These are phyloP conservation scores for Talaromyces sp. DNA, from an alignment of 2,329 filamentous ascomycete species.

Conservation along the genomic window DNA sequence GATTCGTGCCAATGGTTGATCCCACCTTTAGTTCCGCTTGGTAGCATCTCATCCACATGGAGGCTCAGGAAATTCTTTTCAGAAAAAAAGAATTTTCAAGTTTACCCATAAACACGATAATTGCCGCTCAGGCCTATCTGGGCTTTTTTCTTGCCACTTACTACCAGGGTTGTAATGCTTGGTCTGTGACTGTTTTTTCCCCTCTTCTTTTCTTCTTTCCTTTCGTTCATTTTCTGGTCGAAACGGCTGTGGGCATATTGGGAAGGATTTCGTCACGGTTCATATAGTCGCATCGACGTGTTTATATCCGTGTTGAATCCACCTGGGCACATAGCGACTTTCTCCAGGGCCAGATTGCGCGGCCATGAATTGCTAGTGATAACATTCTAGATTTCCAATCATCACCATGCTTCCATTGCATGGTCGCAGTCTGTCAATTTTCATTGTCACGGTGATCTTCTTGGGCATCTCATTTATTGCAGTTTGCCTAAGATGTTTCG, in stretches of 20 bases:
- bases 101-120: constrained; percentile 8
- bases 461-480: constrained; percentile 35
- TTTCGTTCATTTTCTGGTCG: neutral
- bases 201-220: neutral
- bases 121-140: constrained; percentile 8
- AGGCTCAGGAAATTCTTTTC: constrained; percentile 8
- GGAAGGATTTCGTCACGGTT: too few species aligned
- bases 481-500: constrained; percentile 41
- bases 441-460: constrained; percentile 37
- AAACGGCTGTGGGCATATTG: neutral
- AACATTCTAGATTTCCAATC: neutral
- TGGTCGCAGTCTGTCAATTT: constrained; percentile 37
- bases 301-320: neutral
- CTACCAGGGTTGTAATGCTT: constrained; percentile 15
- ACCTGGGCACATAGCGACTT: neutral
- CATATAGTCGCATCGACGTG: too few species aligned
- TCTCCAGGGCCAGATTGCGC: neutral
- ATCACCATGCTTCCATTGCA: constrained; percentile 34
- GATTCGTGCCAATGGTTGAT: constrained; percentile 2
- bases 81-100: too few species aligned
- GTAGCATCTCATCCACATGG: constrained; percentile 1
- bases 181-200: constrained; percentile 2
- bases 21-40: neutral
- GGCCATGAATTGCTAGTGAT: constrained; percentile 18
- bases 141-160: constrained; percentile 19